Base-by-base conservation (phyloP, 345 rosid genomes). In the Erysimum cheiranthoides region DNA sequence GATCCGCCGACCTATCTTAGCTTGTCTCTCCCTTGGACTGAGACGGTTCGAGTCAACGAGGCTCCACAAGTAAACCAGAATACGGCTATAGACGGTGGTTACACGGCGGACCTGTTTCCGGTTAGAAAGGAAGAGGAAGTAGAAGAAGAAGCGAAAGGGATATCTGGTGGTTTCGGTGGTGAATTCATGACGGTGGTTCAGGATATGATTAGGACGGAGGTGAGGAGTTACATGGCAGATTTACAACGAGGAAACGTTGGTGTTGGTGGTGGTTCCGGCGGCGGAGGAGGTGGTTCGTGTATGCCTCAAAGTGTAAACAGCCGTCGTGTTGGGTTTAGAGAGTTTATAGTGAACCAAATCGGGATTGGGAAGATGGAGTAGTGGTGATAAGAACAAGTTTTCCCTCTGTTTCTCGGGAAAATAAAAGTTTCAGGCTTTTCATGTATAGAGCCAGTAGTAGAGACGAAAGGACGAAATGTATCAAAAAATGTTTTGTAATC, bases 201-300 rank as follows among this genome's bases (percentile, higher is more conserved):
- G n/a, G 98, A 94, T 52, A 94, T 94, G 97, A 85, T 94, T 66
- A 91, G 79, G 77, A 82, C 63, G 66, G 98, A 94, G 76, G 97
- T 94, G 78, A 88, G 89, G 81, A 89, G 75, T 60, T 94, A 90
- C 77, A 89, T 94, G 97, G 80, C 77, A 66, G 85, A 79, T 68
- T 72, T 83, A 74, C 94, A 86, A 73, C 68, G 70, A 73, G 84
- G 85, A 60, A 53, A 68, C 61, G 68, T 76, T 35, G 80, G 79
- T 27, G 79, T 74, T 27, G 73, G 75, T 31, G 32, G 32, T 9
- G 75, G 81, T 10, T 77, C 69, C 6, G 76, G 66, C 9, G 79
- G 72, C 6, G 79, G 84, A 10, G 77, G 81, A 6, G 82, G 82
- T 30, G 82, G 72, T 71, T 75, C 73, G 74, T 88, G 85, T 89